Evolutionary conservation across 345 rosid genomes (phyloP).

Genomic region (Linum tenue): DNA sequence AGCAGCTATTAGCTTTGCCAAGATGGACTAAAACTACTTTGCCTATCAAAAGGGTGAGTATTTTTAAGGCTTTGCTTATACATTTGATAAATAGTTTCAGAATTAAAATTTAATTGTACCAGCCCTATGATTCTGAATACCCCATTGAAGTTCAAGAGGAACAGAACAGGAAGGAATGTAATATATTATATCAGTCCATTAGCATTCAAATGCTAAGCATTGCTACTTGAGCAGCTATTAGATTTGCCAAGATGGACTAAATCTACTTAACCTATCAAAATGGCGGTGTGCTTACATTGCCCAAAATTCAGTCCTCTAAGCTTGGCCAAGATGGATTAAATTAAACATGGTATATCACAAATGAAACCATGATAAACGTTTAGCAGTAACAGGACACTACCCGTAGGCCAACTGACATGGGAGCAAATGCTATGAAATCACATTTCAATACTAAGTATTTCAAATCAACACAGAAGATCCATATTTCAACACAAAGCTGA

Average conservation of each 20-base stretch:
- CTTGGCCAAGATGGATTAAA: too few species aligned
- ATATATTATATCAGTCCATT: slow-evolving; percentile 30
- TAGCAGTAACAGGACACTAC: too few species aligned
- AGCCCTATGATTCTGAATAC: slow-evolving; percentile 14
- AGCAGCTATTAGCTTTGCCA: slow-evolving; percentile 44
- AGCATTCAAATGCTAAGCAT: slow-evolving; percentile 39
- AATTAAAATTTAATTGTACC: too few species aligned
- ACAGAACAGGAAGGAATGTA: slow-evolving; percentile 16
- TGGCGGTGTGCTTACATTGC: too few species aligned
- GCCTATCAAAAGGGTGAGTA: too few species aligned
- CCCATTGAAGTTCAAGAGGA: slow-evolving; percentile 8
- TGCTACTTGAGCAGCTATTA: slow-evolving; percentile 9
- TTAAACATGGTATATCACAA: too few species aligned
- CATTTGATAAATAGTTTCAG: too few species aligned
- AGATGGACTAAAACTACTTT: slow-evolving; percentile 35
- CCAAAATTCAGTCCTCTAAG: too few species aligned
- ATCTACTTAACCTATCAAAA: too few species aligned
- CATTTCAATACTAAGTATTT: background rate
- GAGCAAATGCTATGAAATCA: background rate
- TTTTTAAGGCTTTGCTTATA: too few species aligned
- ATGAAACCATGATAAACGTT: too few species aligned
- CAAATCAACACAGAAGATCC: background rate
- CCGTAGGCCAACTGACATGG: too few species aligned
- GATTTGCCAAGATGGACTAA: slow-evolving; percentile 23
- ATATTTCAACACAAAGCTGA: background rate